Percentiles rank a stretch among this genome's conserved stretches.
Evolutionary conservation across 371 early-diverging fungal species (phyloP).

Genomic region (Neoconidiobolus thromboides): DNA sequence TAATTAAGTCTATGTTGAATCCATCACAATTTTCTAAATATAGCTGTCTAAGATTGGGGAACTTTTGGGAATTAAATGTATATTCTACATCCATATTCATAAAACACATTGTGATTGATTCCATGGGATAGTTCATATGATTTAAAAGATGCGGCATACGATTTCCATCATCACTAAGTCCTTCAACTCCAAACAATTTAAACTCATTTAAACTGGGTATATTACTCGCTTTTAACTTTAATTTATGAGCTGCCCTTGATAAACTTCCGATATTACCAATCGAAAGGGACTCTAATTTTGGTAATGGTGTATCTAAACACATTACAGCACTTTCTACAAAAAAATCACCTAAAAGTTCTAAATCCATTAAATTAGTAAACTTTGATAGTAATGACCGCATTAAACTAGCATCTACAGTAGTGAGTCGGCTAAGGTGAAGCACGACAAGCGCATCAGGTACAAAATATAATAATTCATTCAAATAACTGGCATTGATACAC

Average conservation of each 20-base stretch:
- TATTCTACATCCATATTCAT: not conserved
- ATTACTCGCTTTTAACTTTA: not conserved
- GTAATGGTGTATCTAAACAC: not conserved
- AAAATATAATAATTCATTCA: not conserved
- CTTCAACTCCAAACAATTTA: not conserved
- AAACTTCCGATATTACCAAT: not conserved
- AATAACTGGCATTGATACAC: not conserved
- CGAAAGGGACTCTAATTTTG: not conserved
- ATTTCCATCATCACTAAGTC: not conserved
- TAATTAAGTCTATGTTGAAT: not conserved
- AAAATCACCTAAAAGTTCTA: not conserved
- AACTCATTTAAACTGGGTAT: not conserved
- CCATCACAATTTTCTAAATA: not conserved
- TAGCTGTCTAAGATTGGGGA: not conserved
- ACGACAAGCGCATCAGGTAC: not conserved
- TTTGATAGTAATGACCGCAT: not conserved
- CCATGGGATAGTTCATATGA: not conserved
- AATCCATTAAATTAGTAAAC: not conserved
- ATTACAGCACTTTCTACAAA: not conserved
- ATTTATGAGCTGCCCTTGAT: not conserved
- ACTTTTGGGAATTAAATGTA: not conserved
- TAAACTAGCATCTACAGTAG: not conserved
- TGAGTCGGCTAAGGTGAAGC: not conserved
- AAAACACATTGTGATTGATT: not conserved
- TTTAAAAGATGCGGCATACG: conserved; percentile 1